Evolutionary conservation across 2,329 filamentous ascomycete species (phyloP).

Genomic region (Thelonectria blattea): DNA sequence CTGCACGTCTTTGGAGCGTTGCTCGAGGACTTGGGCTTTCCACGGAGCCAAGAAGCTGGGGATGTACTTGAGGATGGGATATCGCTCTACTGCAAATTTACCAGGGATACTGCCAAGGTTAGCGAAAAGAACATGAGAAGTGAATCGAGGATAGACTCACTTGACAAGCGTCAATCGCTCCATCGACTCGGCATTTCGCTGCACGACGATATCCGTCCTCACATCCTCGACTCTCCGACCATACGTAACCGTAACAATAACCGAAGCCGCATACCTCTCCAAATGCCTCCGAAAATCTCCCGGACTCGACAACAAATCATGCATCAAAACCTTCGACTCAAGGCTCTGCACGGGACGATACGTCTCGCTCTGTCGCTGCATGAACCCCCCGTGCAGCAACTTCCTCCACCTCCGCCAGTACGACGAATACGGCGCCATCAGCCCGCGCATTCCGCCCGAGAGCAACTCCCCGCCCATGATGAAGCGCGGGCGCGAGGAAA

Average conservation of each 20-base stretch:
- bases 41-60: conserved; percentile 48
- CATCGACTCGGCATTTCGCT: conserved; percentile 49
- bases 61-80: conserved; percentile 48
- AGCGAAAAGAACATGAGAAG: neutral
- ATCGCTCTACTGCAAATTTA: conserved; percentile 48
- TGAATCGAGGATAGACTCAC: conserved; percentile 34
- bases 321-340: conserved; percentile 49
- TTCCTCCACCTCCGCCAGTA: conserved; percentile 53
- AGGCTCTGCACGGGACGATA: conserved; percentile 50
- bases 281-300: conserved; percentile 33
- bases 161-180: conserved; percentile 51
- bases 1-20: conserved; percentile 46
- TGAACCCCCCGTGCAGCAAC: conserved; percentile 50
- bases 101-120: conserved; percentile 29
- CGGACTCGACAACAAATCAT: conserved; percentile 44
- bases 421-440: conserved; percentile 51
- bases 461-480: conserved; percentile 53
- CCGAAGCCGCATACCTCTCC: conserved; percentile 45
- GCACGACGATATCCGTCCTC: conserved; percentile 46
- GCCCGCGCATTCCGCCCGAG: conserved; percentile 48
- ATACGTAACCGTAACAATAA: conserved; percentile 51
- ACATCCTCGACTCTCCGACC: conserved; percentile 41
- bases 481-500: conserved; percentile 53
- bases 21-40: conserved; percentile 47
- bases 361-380: conserved; percentile 50